phyloP scores from a whole-genome alignment of 192 early-diverging fungal species.

The Cladochytrium replicatum region DNA sequence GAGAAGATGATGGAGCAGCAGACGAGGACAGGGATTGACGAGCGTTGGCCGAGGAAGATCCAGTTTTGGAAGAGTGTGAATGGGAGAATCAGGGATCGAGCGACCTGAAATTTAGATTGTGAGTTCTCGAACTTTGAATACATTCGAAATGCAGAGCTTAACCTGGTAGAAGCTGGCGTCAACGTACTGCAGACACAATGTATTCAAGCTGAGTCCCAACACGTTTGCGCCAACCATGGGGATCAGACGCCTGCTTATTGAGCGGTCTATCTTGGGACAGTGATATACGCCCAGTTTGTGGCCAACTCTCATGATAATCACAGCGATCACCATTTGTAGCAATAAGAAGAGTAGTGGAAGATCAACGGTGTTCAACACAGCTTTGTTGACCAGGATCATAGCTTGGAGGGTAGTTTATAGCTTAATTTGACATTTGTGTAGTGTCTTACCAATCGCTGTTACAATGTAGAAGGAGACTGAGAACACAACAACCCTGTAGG shows the following conservation, averaged over 20 bases:
- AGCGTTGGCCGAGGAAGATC: conserved; percentile 25
- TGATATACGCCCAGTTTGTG: conserved; percentile 19
- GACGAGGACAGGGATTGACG: conserved; percentile 19
- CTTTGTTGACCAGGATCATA: conserved; percentile 28
- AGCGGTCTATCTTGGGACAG: conserved; percentile 21
- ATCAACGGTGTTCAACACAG: conserved; percentile 34
- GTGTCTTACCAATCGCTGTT: conserved; percentile 17
- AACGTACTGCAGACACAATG: conserved; percentile 44
- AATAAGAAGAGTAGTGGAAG: conserved; percentile 45
- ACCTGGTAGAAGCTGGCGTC: conserved; percentile 55
- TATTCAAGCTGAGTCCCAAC: conserved; percentile 45
- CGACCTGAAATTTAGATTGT: too few relatives aligned
- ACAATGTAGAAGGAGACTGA: conserved; percentile 30
- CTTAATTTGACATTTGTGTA: neutral
- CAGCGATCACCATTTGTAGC: conserved; percentile 44
- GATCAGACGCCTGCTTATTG: conserved; percentile 15
- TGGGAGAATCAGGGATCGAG: conserved; percentile 50
- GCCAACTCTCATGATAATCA: conserved; percentile 26
- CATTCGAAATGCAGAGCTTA: too few relatives aligned
- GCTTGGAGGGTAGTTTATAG: conserved; percentile 4
- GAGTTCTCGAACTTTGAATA: too few relatives aligned
- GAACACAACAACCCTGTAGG: too few relatives aligned
- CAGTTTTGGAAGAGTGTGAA: conserved; percentile 40
- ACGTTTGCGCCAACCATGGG: conserved; percentile 44
- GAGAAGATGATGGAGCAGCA: conserved; percentile 36